phyloP scores from a whole-genome alignment of 2,329 filamentous ascomycete genomes.

The Colletotrichum acutatum region DNA sequence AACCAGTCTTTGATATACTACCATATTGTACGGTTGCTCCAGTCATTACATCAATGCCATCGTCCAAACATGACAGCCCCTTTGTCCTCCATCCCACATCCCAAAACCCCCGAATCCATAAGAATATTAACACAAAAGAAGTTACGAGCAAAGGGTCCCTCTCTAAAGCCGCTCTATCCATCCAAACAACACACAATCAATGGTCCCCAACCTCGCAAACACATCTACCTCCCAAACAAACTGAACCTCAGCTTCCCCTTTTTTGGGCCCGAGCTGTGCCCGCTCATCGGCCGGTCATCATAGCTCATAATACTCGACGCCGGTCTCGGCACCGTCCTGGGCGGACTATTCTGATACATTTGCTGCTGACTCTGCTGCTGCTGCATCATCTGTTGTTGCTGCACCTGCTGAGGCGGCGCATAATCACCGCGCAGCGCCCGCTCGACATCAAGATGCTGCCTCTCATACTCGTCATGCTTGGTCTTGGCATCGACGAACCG shows the following conservation, averaged over 20 bases:
- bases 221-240: slow-evolving; percentile 33
- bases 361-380: slow-evolving; percentile 24
- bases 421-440: slow-evolving; percentile 54
- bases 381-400: neutral
- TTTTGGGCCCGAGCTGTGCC: slow-evolving; percentile 22
- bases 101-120: neutral
- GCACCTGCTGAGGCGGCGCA: neutral
- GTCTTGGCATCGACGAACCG: slow-evolving; percentile 54
- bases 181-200: neutral
- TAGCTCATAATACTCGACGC: slow-evolving; percentile 35
- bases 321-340: slow-evolving; percentile 16
- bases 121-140: neutral
- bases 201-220: neutral
- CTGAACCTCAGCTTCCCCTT: slow-evolving; percentile 35
- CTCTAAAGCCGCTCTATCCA: neutral
- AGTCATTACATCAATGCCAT: neutral
- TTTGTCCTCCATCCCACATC: neutral
- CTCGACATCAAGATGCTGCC: slow-evolving; percentile 55
- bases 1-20: neutral
- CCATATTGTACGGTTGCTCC: neutral
- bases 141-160: neutral
- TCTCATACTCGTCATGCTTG: slow-evolving; percentile 57
- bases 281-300: slow-evolving; percentile 33
- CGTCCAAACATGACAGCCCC: neutral
- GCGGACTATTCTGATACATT: slow-evolving; percentile 28